Conservation (phyloP, 164 flowering plant genomes). For the Hamamelis virginiana region DNA sequence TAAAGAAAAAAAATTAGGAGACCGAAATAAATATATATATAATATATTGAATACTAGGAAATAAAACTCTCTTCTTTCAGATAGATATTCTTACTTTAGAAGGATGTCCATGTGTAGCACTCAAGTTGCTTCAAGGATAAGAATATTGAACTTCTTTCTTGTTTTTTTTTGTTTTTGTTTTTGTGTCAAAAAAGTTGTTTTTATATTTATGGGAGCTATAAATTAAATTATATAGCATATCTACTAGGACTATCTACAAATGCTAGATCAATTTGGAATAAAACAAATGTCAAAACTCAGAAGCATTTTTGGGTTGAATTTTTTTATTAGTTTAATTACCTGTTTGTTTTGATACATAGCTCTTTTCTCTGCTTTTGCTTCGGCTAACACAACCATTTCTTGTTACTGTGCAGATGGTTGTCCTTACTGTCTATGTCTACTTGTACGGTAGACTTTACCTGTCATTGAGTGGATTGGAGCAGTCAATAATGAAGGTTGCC, state of each 20-base stretch:
- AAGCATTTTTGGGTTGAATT: too few relatives aligned
- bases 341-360: neutral
- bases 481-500: constrained; percentile 59
- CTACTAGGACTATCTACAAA: too few relatives aligned
- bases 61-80: neutral
- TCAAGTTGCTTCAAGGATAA: too few relatives aligned
- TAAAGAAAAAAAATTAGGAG: too few relatives aligned
- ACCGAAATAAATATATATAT: too few relatives aligned
- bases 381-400: constrained; percentile 6
- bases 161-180: neutral
- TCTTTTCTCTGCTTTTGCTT: neutral
- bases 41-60: neutral
- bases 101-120: neutral
- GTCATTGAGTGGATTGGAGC: constrained; percentile 88
- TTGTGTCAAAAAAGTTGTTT: too few relatives aligned
- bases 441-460: constrained; percentile 85
- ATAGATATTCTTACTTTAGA: neutral
- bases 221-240: too few relatives aligned
- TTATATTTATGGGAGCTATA: too few relatives aligned
- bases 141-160: too few relatives aligned
- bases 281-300: too few relatives aligned
- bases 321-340: neutral
- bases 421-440: constrained; percentile 73
- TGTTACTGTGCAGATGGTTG: constrained; percentile 62
- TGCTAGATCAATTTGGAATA: too few relatives aligned